Percentiles rank a stretch among this genome's conserved stretches.
Evolutionary conservation across 148 eudicot genomes (phyloP).

Genomic region (Amaranthus cruentus): DNA sequence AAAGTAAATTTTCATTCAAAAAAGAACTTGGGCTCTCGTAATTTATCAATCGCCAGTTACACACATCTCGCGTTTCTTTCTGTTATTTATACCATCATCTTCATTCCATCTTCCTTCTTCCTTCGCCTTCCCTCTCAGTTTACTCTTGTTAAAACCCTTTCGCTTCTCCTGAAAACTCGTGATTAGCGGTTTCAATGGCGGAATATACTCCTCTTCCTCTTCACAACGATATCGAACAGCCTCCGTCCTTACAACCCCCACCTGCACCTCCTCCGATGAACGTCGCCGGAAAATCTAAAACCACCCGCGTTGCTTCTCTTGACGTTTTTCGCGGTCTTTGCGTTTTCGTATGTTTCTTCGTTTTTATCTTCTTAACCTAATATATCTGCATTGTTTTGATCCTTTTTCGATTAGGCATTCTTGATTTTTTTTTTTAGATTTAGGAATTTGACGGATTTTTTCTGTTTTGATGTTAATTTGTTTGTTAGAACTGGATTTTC

Average conservation of each 20-base stretch:
- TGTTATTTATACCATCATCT: no score
- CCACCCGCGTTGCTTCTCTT: slow-evolving; percentile 55
- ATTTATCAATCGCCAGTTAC: slow-evolving; percentile 27
- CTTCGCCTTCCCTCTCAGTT: not conserved
- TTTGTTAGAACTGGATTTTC: not conserved
- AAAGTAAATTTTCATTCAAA: no score
- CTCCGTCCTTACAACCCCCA: not conserved
- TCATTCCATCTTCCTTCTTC: not conserved
- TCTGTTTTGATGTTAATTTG: no score
- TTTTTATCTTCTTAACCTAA: not conserved
- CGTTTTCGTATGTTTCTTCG: slow-evolving; percentile 38
- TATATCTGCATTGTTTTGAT: not conserved
- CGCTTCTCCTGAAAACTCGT: not conserved
- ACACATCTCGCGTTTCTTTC: slow-evolving; percentile 10
- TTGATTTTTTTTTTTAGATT: no score
- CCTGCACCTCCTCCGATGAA: slow-evolving; percentile 15
- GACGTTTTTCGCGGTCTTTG: slow-evolving; percentile 74
- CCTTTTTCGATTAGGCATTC: not conserved
- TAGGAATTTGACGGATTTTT: not conserved
- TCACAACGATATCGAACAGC: slow-evolving; percentile 27
- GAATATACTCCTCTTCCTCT: slow-evolving; percentile 35
- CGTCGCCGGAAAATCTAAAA: slow-evolving; percentile 19
- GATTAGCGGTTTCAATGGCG: slow-evolving; percentile 24
- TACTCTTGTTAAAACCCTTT: not conserved
- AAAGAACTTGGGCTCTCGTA: not conserved